Conservation (phyloP, 257 asterid genomes). For the Ophiorrhiza pumila region DNA sequence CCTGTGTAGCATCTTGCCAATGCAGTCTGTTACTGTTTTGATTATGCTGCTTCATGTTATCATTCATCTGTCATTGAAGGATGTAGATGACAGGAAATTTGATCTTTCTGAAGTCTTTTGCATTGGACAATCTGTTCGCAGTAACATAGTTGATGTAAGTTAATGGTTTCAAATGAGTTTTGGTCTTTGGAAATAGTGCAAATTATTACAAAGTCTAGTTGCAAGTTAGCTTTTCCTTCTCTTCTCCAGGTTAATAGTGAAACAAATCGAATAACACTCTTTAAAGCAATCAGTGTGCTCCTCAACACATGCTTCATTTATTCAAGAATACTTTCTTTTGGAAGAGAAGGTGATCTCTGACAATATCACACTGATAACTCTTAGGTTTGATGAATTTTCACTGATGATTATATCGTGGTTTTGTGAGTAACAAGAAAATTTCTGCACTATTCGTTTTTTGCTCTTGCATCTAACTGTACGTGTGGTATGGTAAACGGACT, state of each 20-base stretch:
- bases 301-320: conserved; percentile 80
- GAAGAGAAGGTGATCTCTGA: conserved; percentile 72
- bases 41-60: background rate
- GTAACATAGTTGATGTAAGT: conserved; percentile 74
- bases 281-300: conserved; percentile 81
- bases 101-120: conserved; percentile 70
- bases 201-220: conserved; percentile 8
- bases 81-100: conserved; percentile 62
- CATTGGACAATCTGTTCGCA: conserved; percentile 90
- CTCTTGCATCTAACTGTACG: background rate
- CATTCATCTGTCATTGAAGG: conserved; percentile 40
- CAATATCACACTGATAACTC: background rate
- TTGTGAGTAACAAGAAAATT: background rate
- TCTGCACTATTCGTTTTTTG: background rate
- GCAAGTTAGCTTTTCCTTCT: conserved; percentile 17
- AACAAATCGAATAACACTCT: conserved; percentile 75
- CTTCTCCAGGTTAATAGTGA: conserved; percentile 68
- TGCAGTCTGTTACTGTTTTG: background rate
- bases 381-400: background rate
- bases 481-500: background rate
- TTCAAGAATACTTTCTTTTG: conserved; percentile 75
- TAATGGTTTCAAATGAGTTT: conserved; percentile 12
- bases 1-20: background rate
- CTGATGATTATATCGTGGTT: background rate
- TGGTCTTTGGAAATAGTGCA: background rate